Conservation (phyloP, 768 basidiomycete species). For the Solioccasus polychromus region DNA sequence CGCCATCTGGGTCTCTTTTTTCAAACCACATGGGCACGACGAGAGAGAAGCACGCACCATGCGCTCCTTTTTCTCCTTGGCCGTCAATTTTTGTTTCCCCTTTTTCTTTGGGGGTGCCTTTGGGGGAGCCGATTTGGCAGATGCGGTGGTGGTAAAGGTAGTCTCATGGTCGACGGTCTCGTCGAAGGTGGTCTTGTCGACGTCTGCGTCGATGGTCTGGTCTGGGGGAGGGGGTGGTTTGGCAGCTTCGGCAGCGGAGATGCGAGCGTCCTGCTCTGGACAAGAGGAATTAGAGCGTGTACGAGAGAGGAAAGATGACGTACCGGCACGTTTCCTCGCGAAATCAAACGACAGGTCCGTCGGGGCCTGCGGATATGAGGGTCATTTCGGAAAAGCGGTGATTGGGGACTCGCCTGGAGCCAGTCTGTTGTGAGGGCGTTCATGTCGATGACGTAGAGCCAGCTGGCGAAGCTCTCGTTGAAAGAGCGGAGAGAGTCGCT, state of each 20-base stretch:
- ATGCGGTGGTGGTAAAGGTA: conserved; percentile 33
- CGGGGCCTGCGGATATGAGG: conserved; percentile 45
- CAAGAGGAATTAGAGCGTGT: neutral
- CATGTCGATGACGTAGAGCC: conserved; percentile 91
- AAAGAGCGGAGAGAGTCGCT: conserved; percentile 77
- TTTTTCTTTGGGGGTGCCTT: conserved; percentile 49
- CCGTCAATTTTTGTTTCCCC: conserved; percentile 63
- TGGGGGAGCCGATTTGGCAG: conserved; percentile 37
- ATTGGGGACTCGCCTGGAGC: conserved; percentile 57
- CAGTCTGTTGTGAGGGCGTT: conserved; percentile 93
- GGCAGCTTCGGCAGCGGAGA: conserved; percentile 53
- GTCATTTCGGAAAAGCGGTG: neutral
- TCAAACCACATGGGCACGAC: too few species aligned
- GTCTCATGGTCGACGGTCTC: conserved; percentile 33
- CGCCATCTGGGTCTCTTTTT: conserved; percentile 39
- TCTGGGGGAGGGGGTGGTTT: conserved; percentile 28
- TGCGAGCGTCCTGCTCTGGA: conserved; percentile 55
- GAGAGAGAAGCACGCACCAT: conserved; percentile 45
- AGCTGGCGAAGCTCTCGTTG: conserved; percentile 92
- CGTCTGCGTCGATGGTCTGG: conserved; percentile 18
- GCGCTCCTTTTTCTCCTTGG: conserved; percentile 83
- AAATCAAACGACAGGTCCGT: conserved; percentile 56
- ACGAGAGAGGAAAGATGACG: conserved; percentile 3
- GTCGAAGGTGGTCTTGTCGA: conserved; percentile 29
- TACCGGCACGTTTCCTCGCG: conserved; percentile 62